Evolutionary conservation across 768 basidiomycete species (phyloP).

Genomic region (Podaxis sp.): DNA sequence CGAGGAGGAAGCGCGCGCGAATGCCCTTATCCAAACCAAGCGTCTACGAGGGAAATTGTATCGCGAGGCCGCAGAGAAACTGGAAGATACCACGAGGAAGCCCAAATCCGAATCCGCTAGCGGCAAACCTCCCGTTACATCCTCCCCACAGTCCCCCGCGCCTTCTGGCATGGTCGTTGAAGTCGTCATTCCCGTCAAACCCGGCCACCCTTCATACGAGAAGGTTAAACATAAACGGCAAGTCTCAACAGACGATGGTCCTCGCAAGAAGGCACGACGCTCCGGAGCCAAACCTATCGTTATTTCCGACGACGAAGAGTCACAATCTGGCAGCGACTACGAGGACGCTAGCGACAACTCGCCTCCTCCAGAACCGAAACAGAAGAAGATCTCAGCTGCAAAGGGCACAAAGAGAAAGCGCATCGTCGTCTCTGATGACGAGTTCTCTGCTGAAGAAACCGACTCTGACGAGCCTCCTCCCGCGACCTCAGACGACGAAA

Average conservation of each 20-base stretch:
- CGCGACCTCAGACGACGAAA: constrained; percentile 19
- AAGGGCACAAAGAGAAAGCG: constrained; percentile 15
- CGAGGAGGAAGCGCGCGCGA: constrained; percentile 50
- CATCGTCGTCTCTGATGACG: constrained; percentile 20
- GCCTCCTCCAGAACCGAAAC: constrained; percentile 26
- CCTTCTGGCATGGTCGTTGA: constrained; percentile 50
- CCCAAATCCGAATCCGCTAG: constrained; percentile 4
- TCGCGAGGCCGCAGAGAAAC: constrained; percentile 54
- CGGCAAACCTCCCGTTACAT: not conserved
- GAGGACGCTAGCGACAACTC: constrained; percentile 22
- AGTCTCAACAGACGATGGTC: constrained; percentile 39
- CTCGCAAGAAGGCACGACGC: constrained; percentile 40
- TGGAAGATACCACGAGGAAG: constrained; percentile 23
- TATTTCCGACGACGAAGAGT: constrained; percentile 54
- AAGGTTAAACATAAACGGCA: constrained; percentile 25
- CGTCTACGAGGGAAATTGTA: constrained; percentile 77
- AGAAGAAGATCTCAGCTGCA: constrained; percentile 20
- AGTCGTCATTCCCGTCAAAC: constrained; percentile 51
- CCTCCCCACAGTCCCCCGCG: constrained; percentile 11
- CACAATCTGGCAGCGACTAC: constrained; percentile 27
- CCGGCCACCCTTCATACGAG: constrained; percentile 17
- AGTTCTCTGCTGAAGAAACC: constrained; percentile 17
- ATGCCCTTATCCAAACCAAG: constrained; percentile 51
- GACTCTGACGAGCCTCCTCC: constrained; percentile 16
- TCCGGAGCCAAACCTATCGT: constrained; percentile 40